Conservation (phyloP, 805 yeast genomes). For the Candida anglica region DNA sequence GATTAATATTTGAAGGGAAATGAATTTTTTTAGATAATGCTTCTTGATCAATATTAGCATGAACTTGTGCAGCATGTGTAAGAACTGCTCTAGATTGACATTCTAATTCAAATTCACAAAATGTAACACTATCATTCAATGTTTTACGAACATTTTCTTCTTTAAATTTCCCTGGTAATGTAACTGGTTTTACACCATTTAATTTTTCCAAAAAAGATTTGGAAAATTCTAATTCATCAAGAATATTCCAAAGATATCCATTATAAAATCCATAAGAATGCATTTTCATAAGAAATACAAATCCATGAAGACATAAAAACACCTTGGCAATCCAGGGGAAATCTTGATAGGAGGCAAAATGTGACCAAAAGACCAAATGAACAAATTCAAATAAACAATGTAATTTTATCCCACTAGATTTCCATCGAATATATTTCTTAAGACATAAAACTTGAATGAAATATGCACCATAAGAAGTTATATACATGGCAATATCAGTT, state of each 20-base stretch:
- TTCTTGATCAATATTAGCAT: conserved; percentile 4
- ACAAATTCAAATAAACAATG: conserved; percentile 53
- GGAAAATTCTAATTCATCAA: conserved; percentile 51
- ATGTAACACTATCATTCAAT: conserved; percentile 50
- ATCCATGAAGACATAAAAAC: conserved; percentile 75
- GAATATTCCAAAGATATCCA: conserved; percentile 77
- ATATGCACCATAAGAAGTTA: conserved; percentile 58
- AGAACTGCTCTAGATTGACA: conserved; percentile 41
- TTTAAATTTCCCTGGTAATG: conserved; percentile 17
- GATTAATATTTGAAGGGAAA: conserved; percentile 74
- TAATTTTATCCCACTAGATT: conserved; percentile 55
- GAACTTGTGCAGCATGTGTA: background rate
- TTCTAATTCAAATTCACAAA: conserved; percentile 69
- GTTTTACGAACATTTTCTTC: conserved; percentile 20
- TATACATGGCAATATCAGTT: conserved; percentile 74
- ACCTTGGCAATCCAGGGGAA: conserved; percentile 92
- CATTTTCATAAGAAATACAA: conserved; percentile 90
- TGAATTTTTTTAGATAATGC: conserved; percentile 11
- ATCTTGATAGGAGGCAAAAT: conserved; percentile 47
- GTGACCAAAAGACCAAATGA: conserved; percentile 51
- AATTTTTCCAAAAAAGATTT: conserved; percentile 38
- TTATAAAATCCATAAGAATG: conserved; percentile 91
- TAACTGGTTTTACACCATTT: conserved; percentile 15
- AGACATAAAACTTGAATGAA: conserved; percentile 55
- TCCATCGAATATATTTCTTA: conserved; percentile 53